phyloP scores from a whole-genome alignment of 495 filamentous ascomycete genomes.

The Hypoxylon crocopeplum region DNA sequence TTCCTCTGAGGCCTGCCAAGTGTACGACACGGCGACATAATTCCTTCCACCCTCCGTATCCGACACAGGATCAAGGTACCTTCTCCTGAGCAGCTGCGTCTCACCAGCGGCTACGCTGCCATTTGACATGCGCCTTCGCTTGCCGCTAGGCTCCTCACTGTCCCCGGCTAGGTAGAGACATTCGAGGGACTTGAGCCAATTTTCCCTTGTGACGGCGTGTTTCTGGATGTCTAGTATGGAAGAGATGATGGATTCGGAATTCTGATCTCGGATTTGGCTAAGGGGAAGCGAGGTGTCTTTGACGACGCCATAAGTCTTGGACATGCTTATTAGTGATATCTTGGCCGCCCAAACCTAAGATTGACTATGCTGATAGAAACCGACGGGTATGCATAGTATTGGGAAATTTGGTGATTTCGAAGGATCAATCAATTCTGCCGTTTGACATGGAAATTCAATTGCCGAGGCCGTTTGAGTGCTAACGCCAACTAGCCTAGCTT shows the following conservation, averaged over 20 bases:
- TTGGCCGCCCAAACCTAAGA: slow-evolving; percentile 5
- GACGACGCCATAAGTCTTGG: slow-evolving; percentile 35
- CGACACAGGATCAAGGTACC: slow-evolving; percentile 26
- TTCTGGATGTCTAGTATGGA: slow-evolving; percentile 37
- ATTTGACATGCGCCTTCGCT: slow-evolving; percentile 34
- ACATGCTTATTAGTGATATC: slow-evolving; percentile 32
- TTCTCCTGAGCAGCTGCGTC: slow-evolving; percentile 30
- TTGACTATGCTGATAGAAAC: background rate
- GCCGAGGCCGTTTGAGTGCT: no score
- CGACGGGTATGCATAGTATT: background rate
- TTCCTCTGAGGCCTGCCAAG: slow-evolving; percentile 37
- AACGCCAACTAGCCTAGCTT: no score
- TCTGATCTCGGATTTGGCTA: slow-evolving; percentile 36
- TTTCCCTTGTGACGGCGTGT: slow-evolving; percentile 30
- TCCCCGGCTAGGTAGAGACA: slow-evolving; percentile 36
- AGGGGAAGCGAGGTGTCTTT: slow-evolving; percentile 41
- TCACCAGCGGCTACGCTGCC: slow-evolving; percentile 25
- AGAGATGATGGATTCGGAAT: slow-evolving; percentile 27
- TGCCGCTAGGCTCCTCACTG: slow-evolving; percentile 33
- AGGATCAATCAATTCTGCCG: no score
- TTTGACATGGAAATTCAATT: no score
- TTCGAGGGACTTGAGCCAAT: slow-evolving; percentile 39
- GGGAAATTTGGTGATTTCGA: no score
- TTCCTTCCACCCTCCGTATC: slow-evolving; percentile 21
- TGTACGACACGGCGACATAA: slow-evolving; percentile 44